Base-by-base conservation (phyloP, 306 rosid species). In the Canavalia ensiformis region DNA sequence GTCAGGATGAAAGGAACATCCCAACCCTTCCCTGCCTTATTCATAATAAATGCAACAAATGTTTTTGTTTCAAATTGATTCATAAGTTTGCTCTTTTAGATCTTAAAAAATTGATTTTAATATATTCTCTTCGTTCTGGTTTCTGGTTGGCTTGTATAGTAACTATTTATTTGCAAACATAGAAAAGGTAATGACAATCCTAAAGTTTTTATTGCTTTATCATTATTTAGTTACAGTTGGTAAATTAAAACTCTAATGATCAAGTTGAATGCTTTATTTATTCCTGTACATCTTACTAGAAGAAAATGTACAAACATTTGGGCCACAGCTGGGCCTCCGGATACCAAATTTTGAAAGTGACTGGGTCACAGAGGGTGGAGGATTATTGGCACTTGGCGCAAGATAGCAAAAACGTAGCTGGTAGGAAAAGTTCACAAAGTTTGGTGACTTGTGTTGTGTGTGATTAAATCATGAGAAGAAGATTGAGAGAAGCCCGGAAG, bases 381-480 rank as follows among this genome's bases (percentile, higher is more conserved):
- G 79, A 62, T 33, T n/a, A 30, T 75, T 34, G 55, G 66, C 72
- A 82, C 60, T 9, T 2, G 72, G 81, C 77, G 81, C 82, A 82
- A 30, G 86, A 49, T 82, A 82, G 82, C 77, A 58, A 46, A 75
- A 46, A 75, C 18, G 65, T 45, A 37, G 74, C 72, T 82, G 81
- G 85, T 82, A 13, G 66, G 49, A 58, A 59, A 82, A 75, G 68
- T 46, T 68, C 12, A 29, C 7, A 11, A 2, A 69, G 89, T 87
- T 90, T 39, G 88, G 89, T 84, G 79, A 41, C 82, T 64, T 56
- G 73, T 77, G 72, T 13, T 64, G 73, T 77, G 72, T 13, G 30
- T 35, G 5, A 66, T 46, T 12, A 73, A 87, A 65, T 37, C 80
- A 81, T 66, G 62, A 39, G 65, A 74, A 37, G 75, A 4, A 35